These are phyloP conservation scores for Vaccinium darrowii DNA, from an alignment of 148 eudicot species.

Conservation along the genomic window DNA sequence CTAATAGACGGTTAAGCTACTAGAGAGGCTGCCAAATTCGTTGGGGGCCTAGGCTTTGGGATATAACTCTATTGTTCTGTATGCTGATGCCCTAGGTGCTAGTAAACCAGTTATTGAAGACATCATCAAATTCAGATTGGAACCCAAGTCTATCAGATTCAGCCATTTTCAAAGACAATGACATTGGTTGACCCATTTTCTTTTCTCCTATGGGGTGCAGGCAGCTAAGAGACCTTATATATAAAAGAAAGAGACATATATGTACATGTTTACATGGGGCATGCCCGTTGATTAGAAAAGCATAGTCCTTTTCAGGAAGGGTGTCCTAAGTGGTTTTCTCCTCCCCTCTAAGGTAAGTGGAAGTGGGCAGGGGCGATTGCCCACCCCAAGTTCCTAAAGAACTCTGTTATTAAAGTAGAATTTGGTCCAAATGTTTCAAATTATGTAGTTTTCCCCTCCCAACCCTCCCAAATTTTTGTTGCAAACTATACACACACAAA, in stretches of 20 bases:
- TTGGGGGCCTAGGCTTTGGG: not conserved
- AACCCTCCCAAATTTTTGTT: not conserved
- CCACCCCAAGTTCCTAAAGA: not conserved
- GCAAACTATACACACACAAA: not conserved
- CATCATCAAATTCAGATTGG: not conserved
- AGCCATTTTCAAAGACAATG: not conserved
- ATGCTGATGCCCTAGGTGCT: not conserved
- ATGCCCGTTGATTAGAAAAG: not conserved
- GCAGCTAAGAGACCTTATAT: not conserved
- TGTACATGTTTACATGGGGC: not conserved
- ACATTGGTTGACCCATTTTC: not conserved
- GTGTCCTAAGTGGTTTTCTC: not conserved
- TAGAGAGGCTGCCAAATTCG: not conserved
- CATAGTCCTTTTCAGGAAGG: not conserved
- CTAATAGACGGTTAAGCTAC: not conserved
- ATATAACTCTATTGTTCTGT: not conserved
- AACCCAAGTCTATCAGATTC: not conserved
- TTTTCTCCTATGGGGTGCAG: not conserved
- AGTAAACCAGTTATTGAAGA: not conserved
- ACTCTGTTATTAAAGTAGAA: not conserved
- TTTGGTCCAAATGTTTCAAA: not conserved
- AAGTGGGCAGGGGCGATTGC: not conserved
- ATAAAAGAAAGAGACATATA: not conserved
- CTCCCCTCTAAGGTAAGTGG: not conserved
- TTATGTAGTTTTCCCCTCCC: not conserved